Conservation (phyloP, 2,329 filamentous ascomycete genomes). For the Penicillium rolfsii region DNA sequence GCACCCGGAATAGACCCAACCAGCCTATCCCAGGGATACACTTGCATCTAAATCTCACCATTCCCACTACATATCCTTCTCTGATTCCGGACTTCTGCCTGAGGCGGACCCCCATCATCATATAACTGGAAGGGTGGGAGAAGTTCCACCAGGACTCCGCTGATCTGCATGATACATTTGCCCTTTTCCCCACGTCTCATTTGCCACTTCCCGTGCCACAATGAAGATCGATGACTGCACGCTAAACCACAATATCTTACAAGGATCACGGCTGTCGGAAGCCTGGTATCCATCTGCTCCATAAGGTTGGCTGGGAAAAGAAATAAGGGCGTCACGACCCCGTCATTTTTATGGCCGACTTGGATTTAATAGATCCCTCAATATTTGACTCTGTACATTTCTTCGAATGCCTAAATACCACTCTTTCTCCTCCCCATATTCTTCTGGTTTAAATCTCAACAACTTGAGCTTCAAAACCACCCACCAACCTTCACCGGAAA, state of each 20-base stretch:
- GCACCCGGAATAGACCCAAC: not conserved
- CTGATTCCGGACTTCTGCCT: not conserved
- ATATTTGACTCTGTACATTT: not conserved
- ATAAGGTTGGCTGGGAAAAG: not conserved
- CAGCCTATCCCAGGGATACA: not conserved
- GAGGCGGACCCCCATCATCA: not conserved
- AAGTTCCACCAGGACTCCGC: not conserved
- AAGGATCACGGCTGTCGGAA: not conserved
- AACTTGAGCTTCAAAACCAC: not conserved
- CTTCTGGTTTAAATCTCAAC: not conserved
- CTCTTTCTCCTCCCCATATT: not conserved
- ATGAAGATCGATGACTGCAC: not conserved
- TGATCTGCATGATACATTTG: slow-evolving; percentile 3
- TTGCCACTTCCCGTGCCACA: not conserved
- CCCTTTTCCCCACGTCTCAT: not conserved
- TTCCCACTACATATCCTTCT: not conserved
- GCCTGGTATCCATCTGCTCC: not conserved
- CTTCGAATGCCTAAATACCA: not conserved
- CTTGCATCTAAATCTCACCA: not conserved
- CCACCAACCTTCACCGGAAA: not conserved
- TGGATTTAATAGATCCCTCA: not conserved
- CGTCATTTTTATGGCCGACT: not conserved
- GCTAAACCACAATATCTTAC: not conserved
- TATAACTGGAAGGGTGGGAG: not conserved
- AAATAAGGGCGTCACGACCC: slow-evolving; percentile 3